Percentiles rank a stretch among this genome's conserved stretches.
Conservation (phyloP, 371 early-diverging fungal genomes). For the Dinochytrium kinnereticum region DNA sequence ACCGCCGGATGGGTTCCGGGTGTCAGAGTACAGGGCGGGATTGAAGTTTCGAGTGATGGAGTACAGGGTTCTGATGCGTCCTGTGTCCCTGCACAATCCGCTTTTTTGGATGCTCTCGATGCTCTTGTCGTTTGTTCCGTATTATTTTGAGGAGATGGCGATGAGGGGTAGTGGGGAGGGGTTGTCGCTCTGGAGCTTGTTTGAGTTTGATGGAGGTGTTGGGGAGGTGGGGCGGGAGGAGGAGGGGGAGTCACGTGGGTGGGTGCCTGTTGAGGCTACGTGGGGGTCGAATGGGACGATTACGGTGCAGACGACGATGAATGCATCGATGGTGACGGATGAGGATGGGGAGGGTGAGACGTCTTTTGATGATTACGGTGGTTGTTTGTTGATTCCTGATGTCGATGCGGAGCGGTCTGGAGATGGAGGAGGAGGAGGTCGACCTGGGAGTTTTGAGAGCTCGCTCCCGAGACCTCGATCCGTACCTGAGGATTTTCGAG, state of each 20-base stretch:
- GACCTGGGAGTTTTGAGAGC: not conserved
- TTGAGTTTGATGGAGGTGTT: not conserved
- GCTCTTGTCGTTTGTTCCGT: slow-evolving; percentile 1
- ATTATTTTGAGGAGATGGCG: not conserved
- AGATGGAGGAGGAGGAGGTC: not conserved
- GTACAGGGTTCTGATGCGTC: slow-evolving; percentile 62
- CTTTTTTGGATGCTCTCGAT: slow-evolving; percentile 44
- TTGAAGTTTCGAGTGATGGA: slow-evolving; percentile 36
- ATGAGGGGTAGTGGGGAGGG: not conserved
- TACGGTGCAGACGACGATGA: not conserved
- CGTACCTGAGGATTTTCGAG: not conserved
- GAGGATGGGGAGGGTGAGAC: not conserved
- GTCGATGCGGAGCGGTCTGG: not conserved
- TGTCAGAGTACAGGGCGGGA: slow-evolving; percentile 6
- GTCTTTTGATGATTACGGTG: not conserved
- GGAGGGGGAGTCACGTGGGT: not conserved
- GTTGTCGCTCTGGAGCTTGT: not conserved
- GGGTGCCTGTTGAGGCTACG: not conserved
- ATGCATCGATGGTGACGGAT: not conserved
- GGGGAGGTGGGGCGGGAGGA: not conserved
- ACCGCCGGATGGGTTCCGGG: slow-evolving; percentile 8
- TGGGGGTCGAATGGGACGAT: not conserved
- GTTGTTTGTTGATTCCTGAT: not conserved
- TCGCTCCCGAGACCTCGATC: slow-evolving; percentile 1
- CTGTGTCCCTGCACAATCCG: slow-evolving; percentile 90